Percentiles rank a stretch among this genome's conserved stretches.
Evolutionary conservation across 1,284 basidiomycete species (phyloP).

Genomic region (Moesziomyces aphidis): DNA sequence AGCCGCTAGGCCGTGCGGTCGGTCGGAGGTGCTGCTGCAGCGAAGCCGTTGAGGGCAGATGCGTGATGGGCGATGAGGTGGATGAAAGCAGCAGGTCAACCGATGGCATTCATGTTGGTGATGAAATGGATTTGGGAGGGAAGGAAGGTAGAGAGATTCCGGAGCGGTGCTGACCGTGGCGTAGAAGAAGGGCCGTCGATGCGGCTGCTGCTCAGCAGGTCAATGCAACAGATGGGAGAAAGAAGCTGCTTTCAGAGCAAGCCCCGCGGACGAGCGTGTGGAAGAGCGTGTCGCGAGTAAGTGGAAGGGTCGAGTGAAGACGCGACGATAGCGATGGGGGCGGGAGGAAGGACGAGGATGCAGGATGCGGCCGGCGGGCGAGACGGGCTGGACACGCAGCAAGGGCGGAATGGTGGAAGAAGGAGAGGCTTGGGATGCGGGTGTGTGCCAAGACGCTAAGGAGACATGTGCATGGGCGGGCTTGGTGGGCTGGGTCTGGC

Average conservation of each 20-base stretch:
- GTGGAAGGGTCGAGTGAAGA: neutral
- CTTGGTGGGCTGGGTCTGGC: neutral
- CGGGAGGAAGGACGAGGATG: neutral
- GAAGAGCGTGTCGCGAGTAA: too few species aligned
- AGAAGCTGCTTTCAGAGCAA: too few species aligned
- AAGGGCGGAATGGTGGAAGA: neutral
- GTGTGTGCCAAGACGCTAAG: neutral
- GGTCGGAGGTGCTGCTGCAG: neutral
- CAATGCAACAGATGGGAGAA: too few species aligned
- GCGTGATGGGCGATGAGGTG: neutral
- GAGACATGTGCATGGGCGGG: neutral
- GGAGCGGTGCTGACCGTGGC: too few species aligned
- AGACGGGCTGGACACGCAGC: neutral
- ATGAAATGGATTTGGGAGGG: neutral
- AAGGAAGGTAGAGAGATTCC: neutral
- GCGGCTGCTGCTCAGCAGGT: too few species aligned
- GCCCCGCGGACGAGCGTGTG: neutral
- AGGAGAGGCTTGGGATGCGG: neutral
- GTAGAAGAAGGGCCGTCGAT: too few species aligned
- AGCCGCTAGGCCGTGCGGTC: neutral
- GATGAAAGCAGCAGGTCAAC: neutral
- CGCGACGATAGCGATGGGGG: neutral
- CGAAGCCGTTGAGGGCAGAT: neutral
- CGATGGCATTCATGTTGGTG: slow-evolving; percentile 5
- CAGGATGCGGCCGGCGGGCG: neutral